Evolutionary conservation across 1,284 basidiomycete species (phyloP).

Genomic region (Pseudozyma tsukubaensis): DNA sequence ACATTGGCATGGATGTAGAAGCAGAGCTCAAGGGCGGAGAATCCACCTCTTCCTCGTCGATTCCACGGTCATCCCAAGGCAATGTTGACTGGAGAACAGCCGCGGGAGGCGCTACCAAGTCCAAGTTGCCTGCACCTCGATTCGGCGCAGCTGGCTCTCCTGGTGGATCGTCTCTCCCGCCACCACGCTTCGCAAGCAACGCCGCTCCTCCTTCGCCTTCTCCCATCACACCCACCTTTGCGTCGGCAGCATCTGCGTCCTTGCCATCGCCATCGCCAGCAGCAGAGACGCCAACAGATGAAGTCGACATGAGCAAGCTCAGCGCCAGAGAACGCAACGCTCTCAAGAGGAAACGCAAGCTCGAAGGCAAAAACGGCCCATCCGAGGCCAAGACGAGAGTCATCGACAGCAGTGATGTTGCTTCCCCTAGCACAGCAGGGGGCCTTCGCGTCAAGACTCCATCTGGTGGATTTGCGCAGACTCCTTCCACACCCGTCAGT

Average conservation of each 20-base stretch:
- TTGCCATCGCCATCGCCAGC: slow-evolving; percentile 27
- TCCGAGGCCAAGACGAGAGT: slow-evolving; percentile 41
- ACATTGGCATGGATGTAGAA: slow-evolving; percentile 70
- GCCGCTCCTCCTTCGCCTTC: slow-evolving; percentile 27
- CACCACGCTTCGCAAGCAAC: slow-evolving; percentile 27
- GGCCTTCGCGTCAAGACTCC: slow-evolving; percentile 46
- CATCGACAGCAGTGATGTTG: slow-evolving; percentile 71
- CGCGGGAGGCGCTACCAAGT: slow-evolving; percentile 29
- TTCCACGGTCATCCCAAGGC: slow-evolving; percentile 25
- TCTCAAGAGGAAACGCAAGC: slow-evolving; percentile 88
- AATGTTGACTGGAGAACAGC: slow-evolving; percentile 51
- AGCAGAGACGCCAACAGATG: slow-evolving; percentile 39
- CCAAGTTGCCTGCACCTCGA: slow-evolving; percentile 39
- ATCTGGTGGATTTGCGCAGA: slow-evolving; percentile 25
- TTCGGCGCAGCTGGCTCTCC: slow-evolving; percentile 22
- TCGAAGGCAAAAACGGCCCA: slow-evolving; percentile 74
- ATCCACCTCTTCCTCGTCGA: slow-evolving; percentile 7
- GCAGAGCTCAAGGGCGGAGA: slow-evolving; percentile 62
- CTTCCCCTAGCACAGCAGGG: slow-evolving; percentile 16
- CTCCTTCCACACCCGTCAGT: slow-evolving; percentile 34
- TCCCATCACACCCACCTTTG: slow-evolving; percentile 22
- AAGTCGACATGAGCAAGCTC: slow-evolving; percentile 63
- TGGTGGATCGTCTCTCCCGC: slow-evolving; percentile 16
- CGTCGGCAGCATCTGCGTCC: slow-evolving; percentile 19
- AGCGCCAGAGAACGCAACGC: slow-evolving; percentile 85